Percentiles rank a stretch among this genome's conserved stretches.
Conservation (phyloP, 1,139 yeast genomes). For the Fermentozyma sake region DNA sequence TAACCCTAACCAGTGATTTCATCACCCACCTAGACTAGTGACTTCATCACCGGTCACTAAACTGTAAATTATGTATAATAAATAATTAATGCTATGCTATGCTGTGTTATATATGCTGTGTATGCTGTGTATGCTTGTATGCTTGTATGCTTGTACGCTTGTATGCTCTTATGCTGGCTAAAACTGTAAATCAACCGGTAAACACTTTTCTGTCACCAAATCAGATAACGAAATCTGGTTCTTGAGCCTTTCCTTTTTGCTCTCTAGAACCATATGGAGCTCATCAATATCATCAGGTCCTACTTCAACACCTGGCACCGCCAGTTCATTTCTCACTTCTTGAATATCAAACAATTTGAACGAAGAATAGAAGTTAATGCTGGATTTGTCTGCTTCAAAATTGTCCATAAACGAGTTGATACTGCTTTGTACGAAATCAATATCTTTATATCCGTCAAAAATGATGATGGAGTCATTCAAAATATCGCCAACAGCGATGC, state of each 20-base stretch:
- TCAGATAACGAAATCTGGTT: conserved; percentile 1
- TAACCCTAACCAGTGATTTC: no score
- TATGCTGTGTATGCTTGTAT: no score
- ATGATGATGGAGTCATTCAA: conserved; percentile 8
- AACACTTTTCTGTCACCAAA: background rate
- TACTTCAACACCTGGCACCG: no score
- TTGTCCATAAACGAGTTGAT: conserved; percentile 4
- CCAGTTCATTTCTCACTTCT: conserved; percentile 5
- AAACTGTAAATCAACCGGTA: conserved; percentile 2
- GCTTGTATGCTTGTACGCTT: no score
- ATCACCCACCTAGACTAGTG: no score
- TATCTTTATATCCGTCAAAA: conserved; percentile 36
- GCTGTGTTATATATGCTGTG: no score
- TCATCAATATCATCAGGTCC: no score
- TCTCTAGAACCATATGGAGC: no score
- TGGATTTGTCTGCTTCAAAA: background rate
- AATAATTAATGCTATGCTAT: conserved; percentile 1
- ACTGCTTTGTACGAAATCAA: conserved; percentile 10
- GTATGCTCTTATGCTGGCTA: no score
- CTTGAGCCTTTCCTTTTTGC: conserved; percentile 1
- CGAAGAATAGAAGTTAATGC: conserved; percentile 6
- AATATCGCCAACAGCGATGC: conserved; percentile 6
- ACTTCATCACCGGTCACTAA: no score
- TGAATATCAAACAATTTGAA: conserved; percentile 10
- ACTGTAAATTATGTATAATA: conserved; percentile 1